Conservation (phyloP, 1,284 basidiomycete species). For the Ganoderma multipileum region DNA sequence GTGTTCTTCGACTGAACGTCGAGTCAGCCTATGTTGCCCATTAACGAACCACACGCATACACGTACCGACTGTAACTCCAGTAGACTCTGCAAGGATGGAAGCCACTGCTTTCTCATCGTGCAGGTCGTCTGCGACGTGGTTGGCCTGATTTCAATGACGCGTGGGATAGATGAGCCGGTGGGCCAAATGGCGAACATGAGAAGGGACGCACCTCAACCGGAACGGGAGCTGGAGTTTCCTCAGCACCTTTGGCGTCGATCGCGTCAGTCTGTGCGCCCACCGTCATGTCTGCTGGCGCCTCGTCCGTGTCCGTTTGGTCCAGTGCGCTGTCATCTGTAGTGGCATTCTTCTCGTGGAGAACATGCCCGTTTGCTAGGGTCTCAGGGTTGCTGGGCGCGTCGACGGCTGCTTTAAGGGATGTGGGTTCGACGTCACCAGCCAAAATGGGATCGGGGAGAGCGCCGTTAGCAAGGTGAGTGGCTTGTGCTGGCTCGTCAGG, state of each 20-base stretch:
- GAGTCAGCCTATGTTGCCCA: neutral
- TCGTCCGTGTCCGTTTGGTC: slow-evolving; percentile 11
- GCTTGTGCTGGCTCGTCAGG: slow-evolving; percentile 33
- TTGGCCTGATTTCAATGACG: neutral
- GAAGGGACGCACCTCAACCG: neutral
- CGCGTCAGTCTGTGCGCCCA: slow-evolving; percentile 7
- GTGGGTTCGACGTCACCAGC: slow-evolving; percentile 21
- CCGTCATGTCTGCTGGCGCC: neutral
- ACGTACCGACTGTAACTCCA: slow-evolving; percentile 18
- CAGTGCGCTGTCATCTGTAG: slow-evolving; percentile 2
- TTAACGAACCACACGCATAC: neutral
- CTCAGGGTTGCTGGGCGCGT: slow-evolving; percentile 19
- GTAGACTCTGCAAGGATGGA: slow-evolving; percentile 9
- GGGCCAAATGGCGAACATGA: neutral
- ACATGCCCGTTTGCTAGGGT: slow-evolving; percentile 15
- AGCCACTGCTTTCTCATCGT: neutral
- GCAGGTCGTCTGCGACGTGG: slow-evolving; percentile 6
- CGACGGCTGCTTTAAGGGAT: slow-evolving; percentile 11
- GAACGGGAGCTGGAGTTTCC: neutral
- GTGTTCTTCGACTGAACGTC: neutral
- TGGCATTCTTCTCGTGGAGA: slow-evolving; percentile 8
- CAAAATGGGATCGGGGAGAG: slow-evolving; percentile 14
- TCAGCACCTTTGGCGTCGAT: neutral
- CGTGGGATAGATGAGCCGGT: neutral
- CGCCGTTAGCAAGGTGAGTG: slow-evolving; percentile 23